Evolutionary conservation across 1,284 basidiomycete species (phyloP), one percentile per base, ranked within the genome.

Genomic region (Chondrostereum purpureum): DNA sequence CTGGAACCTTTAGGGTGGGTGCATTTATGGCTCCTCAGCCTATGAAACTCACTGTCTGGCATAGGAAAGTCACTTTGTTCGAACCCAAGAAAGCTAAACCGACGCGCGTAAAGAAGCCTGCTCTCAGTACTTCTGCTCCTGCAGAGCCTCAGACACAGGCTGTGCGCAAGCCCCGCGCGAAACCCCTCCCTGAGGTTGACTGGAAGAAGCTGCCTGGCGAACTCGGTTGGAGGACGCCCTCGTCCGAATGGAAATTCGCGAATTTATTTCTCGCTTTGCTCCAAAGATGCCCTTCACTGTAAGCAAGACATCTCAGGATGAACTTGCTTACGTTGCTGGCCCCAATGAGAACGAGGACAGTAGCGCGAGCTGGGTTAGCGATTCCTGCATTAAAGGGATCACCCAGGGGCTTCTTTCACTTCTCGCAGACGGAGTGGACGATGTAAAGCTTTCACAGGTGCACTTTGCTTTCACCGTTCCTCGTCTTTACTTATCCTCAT

Each of bases 181-280:
- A 62, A 42, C 37, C 59, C 3, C 61, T 71, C 4, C 67, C 70
- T 13, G 53, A 59, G 33, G 61, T 69, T 31, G 62, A 60, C 41
- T 87, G 83, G 83, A 72, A 62, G 3, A 55, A 56, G 4, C 59
- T 86, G 11, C 64, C 67, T 2, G 69, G 68, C 5, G 52, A 56
- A 21, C 61, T 86, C 4, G 62, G 66, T 63, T 66, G 21, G 54
- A 65, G 2, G 70, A 77, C 35, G 77, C 72, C 0, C 70, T 83
- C 51, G 66, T 72, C 31, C 78, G 86, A 3, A 73, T 88, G 43
- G 67, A 77, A 52, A 80, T 88, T 41, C 78, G 86, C 47, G 86
- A 88, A 61, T 89, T 87, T 57, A 57, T 76, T 5, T 57, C 84
- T 33, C 73, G 86, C 22, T 89, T 89, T 53, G 68, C 70, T 2